Percentiles rank a stretch among this genome's conserved stretches.
Evolutionary conservation across 2,329 filamentous ascomycete genomes (phyloP).

Genomic region (Sporothrix globosa): DNA sequence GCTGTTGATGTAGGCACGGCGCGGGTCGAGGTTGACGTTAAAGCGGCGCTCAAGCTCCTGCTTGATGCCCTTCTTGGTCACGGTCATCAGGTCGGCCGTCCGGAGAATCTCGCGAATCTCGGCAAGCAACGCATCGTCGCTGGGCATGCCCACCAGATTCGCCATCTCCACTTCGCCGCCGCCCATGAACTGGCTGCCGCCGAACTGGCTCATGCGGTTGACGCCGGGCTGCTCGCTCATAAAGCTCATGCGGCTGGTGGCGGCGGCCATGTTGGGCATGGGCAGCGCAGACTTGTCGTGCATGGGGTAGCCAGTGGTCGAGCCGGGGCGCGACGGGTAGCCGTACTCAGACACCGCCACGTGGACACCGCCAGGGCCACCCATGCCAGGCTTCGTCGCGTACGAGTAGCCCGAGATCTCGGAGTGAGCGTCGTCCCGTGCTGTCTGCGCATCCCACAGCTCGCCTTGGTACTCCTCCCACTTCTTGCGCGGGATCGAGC

Average conservation of each 20-base stretch:
- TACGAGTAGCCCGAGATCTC: conserved; percentile 95
- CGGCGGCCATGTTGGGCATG: conserved; percentile 54
- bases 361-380: conserved; percentile 48
- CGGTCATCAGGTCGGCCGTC: conserved; percentile 92
- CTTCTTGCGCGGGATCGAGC: conserved; percentile 92
- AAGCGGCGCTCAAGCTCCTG: conserved; percentile 89
- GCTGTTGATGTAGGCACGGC: conserved; percentile 91
- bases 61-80: conserved; percentile 99
- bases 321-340: conserved; percentile 60
- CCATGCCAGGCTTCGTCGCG: conserved; percentile 72
- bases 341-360: conserved; percentile 69
- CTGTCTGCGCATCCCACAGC: conserved; percentile 90
- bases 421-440: conserved; percentile 78
- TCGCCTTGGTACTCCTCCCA: conserved; percentile 99
- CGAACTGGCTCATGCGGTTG: conserved; percentile 64
- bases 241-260: conserved; percentile 70
- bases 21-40: conserved; percentile 80
- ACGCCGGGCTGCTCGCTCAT: conserved; percentile 64
- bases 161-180: conserved; percentile 69
- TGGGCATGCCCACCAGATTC: conserved; percentile 75
- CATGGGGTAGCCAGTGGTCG: conserved; percentile 53
- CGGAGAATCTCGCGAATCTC: conserved; percentile 94
- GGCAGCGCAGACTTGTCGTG: conserved; percentile 54
- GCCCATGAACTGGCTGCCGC: conserved; percentile 61
- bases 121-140: conserved; percentile 83